phyloP scores from a whole-genome alignment of 2,329 filamentous ascomycete species.

The Ascochyta pisi region DNA sequence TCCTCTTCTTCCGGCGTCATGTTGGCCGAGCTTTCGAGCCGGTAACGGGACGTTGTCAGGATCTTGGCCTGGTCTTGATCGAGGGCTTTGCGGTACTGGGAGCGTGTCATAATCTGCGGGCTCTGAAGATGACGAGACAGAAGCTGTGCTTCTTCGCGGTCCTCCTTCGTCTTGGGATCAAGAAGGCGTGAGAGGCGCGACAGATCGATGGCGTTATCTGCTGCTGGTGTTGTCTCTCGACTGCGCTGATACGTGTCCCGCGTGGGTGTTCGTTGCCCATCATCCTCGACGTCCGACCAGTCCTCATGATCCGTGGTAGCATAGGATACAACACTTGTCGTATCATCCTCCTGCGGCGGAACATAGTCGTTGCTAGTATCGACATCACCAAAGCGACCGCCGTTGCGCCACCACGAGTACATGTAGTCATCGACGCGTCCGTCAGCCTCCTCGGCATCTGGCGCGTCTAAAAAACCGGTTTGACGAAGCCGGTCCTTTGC shows the following conservation, averaged over 20 bases:
- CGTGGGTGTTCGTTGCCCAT: conserved; percentile 74
- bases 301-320: conserved; percentile 55
- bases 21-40: conserved; percentile 44
- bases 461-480: conserved; percentile 35
- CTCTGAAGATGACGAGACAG: conserved; percentile 80
- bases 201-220: conserved; percentile 60
- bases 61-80: conserved; percentile 75
- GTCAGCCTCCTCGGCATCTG: conserved; percentile 57
- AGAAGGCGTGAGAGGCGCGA: conserved; percentile 79
- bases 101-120: conserved; percentile 78
- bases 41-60: conserved; percentile 56
- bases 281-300: conserved; percentile 49
- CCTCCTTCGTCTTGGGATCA: conserved; percentile 77
- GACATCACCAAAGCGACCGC: conserved; percentile 83
- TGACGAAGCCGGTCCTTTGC: conserved; percentile 68
- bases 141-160: conserved; percentile 79
- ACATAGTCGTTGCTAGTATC: conserved; percentile 83
- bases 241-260: conserved; percentile 62
- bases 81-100: conserved; percentile 72
- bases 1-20: conserved; percentile 61
- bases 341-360: conserved; percentile 69
- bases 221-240: conserved; percentile 63
- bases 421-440: conserved; percentile 74
- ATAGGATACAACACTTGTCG: conserved; percentile 80
- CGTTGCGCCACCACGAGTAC: conserved; percentile 84